Evolutionary conservation across 2,329 filamentous ascomycete species (phyloP).

Genomic region (Tympanopsis confertula): DNA sequence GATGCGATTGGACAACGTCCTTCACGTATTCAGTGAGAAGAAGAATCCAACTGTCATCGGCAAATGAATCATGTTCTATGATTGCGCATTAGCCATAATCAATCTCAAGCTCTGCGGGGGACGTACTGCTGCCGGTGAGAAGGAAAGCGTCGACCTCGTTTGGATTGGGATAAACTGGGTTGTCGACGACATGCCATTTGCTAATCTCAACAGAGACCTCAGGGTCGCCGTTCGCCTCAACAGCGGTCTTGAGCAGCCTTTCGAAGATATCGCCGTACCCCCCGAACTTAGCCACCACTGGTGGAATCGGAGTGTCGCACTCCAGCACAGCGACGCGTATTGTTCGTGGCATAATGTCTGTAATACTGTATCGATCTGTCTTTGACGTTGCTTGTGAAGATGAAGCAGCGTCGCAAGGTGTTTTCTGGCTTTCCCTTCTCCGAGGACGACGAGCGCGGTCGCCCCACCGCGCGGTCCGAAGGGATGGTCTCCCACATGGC

Average conservation of each 20-base stretch:
- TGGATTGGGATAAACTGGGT: neutral
- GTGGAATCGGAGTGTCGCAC: neutral
- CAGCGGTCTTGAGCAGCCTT: too few relatives aligned
- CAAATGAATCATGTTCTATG: slow-evolving; percentile 55
- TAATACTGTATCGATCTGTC: too few relatives aligned
- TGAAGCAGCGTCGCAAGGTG: too few relatives aligned
- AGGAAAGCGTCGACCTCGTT: neutral
- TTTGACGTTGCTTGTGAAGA: too few relatives aligned
- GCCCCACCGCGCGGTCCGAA: too few relatives aligned
- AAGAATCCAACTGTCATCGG: slow-evolving; percentile 64
- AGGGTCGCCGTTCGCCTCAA: too few relatives aligned
- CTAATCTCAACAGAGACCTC: neutral
- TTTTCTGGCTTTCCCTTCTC: too few relatives aligned
- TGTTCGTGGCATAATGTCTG: too few relatives aligned
- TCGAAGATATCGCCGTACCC: neutral
- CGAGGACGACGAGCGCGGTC: too few relatives aligned
- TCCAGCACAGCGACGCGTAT: slow-evolving; percentile 1
- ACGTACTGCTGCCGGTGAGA: neutral
- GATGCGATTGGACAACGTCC: slow-evolving; percentile 42
- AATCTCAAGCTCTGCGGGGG: too few relatives aligned
- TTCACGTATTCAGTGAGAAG: slow-evolving; percentile 59
- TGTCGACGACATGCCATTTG: neutral
- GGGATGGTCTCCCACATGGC: too few relatives aligned
- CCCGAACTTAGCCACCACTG: neutral
- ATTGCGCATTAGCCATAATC: too few relatives aligned